Evolutionary conservation across 1,284 basidiomycete genomes (phyloP), one percentile per base, ranked within the genome.

Genomic region (Serendipita sp.): DNA sequence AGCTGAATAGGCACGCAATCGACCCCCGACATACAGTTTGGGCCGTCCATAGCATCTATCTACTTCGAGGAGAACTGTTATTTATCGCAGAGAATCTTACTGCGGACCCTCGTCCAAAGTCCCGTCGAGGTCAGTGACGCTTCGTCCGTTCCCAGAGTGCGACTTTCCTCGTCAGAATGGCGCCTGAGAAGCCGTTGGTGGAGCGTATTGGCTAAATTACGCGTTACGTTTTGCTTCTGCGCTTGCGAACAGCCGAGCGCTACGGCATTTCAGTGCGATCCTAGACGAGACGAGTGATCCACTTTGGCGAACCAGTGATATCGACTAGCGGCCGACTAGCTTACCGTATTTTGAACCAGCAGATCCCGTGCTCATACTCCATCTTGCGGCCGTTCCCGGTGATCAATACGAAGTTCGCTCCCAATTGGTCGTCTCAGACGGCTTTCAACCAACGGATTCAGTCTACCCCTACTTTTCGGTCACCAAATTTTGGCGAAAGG

Each of bases 401-500:
- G 53, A 58, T 30, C 22, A 26, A 30, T 58, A 58, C 26, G 53
- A 58, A 32, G 53, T 58, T 32, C n/a, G 30, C 4, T 58, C 53
- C 15, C 53, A 58, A 58, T 34, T 58, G 32, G 53, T 58, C 53
- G 53, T 58, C 22, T 26, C 53, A 58, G 53, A 58, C 53, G 53
- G 53, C 22, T 58, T 58, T 58, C 53, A 58, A 58, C 53, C 53
- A 5, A 58, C 53, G 15, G 53, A 58, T 34, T 58, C 53, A 26
- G 26, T 35, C 17, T 58, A 58, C 53, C 53, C 53, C n/a, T 58
- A 58, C 53, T 58, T 58, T 30, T 58, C 53, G 30, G 53, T 58
- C 10, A 58, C 53, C 4, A 58, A 58, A n/a, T 58, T 58, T 58
- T 58, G 53, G 53, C 53, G 53, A n/a, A 58, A 58, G 53, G 53